Evolutionary conservation across 2,329 filamentous ascomycete species (phyloP).

Genomic region (Apiospora saccharicola): DNA sequence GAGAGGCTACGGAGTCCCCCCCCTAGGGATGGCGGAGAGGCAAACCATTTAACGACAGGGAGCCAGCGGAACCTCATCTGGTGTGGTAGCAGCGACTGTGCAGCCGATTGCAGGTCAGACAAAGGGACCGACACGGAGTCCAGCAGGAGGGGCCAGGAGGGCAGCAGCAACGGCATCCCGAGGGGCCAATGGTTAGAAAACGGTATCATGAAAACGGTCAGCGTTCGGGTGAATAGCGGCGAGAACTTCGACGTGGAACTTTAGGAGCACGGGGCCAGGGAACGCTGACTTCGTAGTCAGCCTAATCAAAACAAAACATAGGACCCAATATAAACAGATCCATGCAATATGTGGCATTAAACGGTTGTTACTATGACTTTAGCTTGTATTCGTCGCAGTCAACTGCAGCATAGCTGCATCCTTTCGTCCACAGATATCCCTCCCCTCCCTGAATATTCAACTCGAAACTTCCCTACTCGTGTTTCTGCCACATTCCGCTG

Average conservation of each 20-base stretch:
- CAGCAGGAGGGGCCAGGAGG: neutral
- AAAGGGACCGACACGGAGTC: neutral
- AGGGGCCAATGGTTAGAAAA: slow-evolving; percentile 7
- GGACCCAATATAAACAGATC: neutral
- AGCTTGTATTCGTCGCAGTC: slow-evolving; percentile 12
- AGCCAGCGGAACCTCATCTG: slow-evolving; percentile 17
- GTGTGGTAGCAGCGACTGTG: neutral
- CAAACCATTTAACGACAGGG: neutral
- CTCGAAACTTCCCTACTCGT: neutral
- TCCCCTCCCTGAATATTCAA: neutral
- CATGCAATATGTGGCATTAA: slow-evolving; percentile 17
- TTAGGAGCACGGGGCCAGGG: neutral
- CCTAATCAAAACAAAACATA: neutral
- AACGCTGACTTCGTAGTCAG: neutral
- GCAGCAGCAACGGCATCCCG: neutral
- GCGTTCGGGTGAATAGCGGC: neutral
- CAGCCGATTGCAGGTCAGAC: neutral
- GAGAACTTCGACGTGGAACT: neutral
- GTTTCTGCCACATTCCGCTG: neutral
- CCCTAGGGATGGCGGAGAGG: neutral
- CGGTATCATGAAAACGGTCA: slow-evolving; percentile 11
- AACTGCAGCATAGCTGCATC: neutral
- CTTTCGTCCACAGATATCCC: neutral
- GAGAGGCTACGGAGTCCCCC: neutral
- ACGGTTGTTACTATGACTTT: slow-evolving; percentile 5